Conservation (phyloP, 2,329 filamentous ascomycete genomes). For the Fusarium denticulatum region DNA sequence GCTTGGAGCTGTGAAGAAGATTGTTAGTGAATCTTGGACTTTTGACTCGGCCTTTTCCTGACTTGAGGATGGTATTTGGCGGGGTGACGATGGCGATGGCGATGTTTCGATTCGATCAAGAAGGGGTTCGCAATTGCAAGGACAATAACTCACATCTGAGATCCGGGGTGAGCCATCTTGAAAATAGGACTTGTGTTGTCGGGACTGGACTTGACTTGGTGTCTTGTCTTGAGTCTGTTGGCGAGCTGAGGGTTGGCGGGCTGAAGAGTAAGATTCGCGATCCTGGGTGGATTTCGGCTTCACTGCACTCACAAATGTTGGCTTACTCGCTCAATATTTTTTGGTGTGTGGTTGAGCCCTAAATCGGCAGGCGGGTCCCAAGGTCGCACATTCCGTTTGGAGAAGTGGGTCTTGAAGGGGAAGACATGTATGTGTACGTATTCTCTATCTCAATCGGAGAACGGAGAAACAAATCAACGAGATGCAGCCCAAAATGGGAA, state of each 20-base stretch:
- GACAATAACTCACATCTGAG: slow-evolving; percentile 66
- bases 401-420: not conserved
- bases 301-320: slow-evolving; percentile 36
- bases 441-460: not conserved
- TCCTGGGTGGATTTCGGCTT: slow-evolving; percentile 44
- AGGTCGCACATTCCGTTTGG: slow-evolving; percentile 12
- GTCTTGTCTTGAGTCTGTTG: slow-evolving; percentile 42
- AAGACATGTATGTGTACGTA: not conserved
- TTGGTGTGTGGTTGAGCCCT: slow-evolving; percentile 50
- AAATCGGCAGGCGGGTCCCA: slow-evolving; percentile 33
- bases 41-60: not conserved
- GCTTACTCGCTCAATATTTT: slow-evolving; percentile 43
- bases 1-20: slow-evolving; percentile 74
- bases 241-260: slow-evolving; percentile 51
- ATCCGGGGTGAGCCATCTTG: slow-evolving; percentile 70
- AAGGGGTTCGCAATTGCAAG: slow-evolving; percentile 1
- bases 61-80: slow-evolving; percentile 5
- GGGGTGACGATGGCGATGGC: slow-evolving; percentile 10
- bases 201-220: slow-evolving; percentile 41
- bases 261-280: slow-evolving; percentile 47
- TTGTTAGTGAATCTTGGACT: slow-evolving; percentile 33
- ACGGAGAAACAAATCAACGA: slow-evolving; percentile 34
- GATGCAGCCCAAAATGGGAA: not conserved
- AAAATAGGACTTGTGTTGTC: slow-evolving; percentile 45
- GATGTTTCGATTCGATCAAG: not conserved